Evolutionary conservation across 2,329 filamentous ascomycete genomes (phyloP).

Genomic region (Chaetothyriales sp.): DNA sequence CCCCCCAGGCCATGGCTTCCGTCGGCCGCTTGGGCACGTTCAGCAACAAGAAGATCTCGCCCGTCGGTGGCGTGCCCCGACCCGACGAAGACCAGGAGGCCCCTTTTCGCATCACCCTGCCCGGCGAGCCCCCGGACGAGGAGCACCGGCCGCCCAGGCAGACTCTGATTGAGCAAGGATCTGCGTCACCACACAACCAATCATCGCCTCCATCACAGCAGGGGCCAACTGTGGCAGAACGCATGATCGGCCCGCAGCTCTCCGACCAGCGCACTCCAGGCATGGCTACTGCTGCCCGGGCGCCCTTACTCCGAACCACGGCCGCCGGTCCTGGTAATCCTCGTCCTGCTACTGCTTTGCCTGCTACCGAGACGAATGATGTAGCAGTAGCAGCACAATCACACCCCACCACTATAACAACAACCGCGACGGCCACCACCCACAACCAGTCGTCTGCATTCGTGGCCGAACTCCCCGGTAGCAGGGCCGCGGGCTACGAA

Average conservation of each 20-base stretch:
- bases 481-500: constrained; percentile 23
- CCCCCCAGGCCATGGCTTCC: constrained; percentile 17
- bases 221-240: neutral
- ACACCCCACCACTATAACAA: too few relatives aligned
- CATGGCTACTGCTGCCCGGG: neutral
- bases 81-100: constrained; percentile 24
- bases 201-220: too few relatives aligned
- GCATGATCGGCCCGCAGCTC: neutral
- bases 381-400: too few relatives aligned
- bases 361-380: neutral
- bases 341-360: neutral
- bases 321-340: constrained; percentile 2
- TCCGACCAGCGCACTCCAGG: neutral
- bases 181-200: neutral
- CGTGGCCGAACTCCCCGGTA: constrained; percentile 19
- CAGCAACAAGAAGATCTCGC: constrained; percentile 18
- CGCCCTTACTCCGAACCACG: constrained; percentile 5
- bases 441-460: constrained; percentile 19
- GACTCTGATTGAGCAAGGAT: constrained; percentile 1
- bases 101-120: constrained; percentile 25
- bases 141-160: neutral
- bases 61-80: constrained; percentile 20
- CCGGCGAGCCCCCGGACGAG: constrained; percentile 14
- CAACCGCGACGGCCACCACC: neutral
- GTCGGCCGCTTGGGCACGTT: constrained; percentile 22